Evolutionary conservation across 768 basidiomycete genomes (phyloP), one percentile per base, ranked within the genome.

Genomic region (Gyrodon lividus): DNA sequence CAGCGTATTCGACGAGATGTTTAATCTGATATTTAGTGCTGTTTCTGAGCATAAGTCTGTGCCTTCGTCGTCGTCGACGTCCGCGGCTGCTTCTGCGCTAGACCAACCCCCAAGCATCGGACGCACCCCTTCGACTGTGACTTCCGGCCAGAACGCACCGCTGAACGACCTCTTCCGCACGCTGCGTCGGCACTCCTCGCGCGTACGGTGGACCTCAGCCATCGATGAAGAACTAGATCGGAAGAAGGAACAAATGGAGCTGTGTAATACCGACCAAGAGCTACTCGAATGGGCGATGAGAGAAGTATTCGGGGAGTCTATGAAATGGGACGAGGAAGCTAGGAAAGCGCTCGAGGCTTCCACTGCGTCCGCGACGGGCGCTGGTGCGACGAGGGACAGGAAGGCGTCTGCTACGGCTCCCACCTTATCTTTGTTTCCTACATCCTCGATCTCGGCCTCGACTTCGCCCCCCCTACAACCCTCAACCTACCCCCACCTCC

Each of bases 191-290:
- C 77, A 77, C 43, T 74, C 79, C 14, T 80, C 76, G 50, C 68
- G 71, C 26, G 54, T 74, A 50, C 76, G 77, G 56, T 80, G 79
- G 76, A 76, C 80, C 2, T 72, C 76, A 8, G 76, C 76, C 41
- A 66, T 72, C 22, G 75, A 81, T 47, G 77, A 84, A 50, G 72
- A 77, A 44, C 69, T 89, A 23, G 90, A 91, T 58, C 71, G 75
- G 20, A 83, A 84, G 62, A 84, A 84, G 65, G 89, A 89, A 54
- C 79, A 81, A 50, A 87, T 94, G 74, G 78, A 86, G 44, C 62
- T 79, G 16, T 89, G 86, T 57, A 70, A 76, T 20, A 85, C 77
- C 6, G 92, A 93, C 59, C 71, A 78, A 51, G 76, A 87, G 46
- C 75, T 94, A 16, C 74, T 93, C 45, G 76, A 82, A 31, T 94